phyloP scores from a whole-genome alignment of 108 stramenopile genomes.

The Skeletonema potamos region DNA sequence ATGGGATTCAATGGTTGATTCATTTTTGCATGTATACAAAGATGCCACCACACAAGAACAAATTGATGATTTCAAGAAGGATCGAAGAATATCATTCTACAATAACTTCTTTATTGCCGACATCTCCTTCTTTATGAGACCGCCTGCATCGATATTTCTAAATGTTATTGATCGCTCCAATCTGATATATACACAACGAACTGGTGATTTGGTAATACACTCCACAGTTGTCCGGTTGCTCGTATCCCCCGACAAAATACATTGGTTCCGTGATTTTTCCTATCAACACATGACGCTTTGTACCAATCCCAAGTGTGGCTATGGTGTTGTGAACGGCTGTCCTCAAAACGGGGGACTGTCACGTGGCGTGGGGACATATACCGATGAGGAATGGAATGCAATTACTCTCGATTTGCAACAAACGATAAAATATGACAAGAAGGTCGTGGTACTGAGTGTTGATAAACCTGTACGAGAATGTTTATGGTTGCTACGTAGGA shows the following conservation, averaged over 20 bases:
- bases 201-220: slow-evolving; percentile 81
- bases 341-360: slow-evolving; percentile 30
- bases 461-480: background rate
- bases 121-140: slow-evolving; percentile 52
- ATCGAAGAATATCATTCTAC: slow-evolving; percentile 68
- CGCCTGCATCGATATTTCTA: slow-evolving; percentile 52
- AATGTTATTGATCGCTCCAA: slow-evolving; percentile 65
- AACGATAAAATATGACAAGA: background rate
- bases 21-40: slow-evolving; percentile 2
- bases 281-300: slow-evolving; percentile 70
- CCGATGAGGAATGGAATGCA: slow-evolving; percentile 12
- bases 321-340: background rate
- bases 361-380: slow-evolving; percentile 11
- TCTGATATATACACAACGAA: slow-evolving; percentile 64
- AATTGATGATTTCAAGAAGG: slow-evolving; percentile 21
- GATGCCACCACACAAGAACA: slow-evolving; percentile 2
- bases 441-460: too few species aligned
- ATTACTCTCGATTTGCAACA: slow-evolving; percentile 2
- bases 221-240: slow-evolving; percentile 67
- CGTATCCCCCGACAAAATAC: slow-evolving; percentile 56
- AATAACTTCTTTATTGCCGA: slow-evolving; percentile 81
- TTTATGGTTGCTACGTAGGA: background rate
- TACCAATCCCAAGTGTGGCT: background rate
- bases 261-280: slow-evolving; percentile 80
- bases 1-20: slow-evolving; percentile 16